phyloP scores from a whole-genome alignment of 768 basidiomycete species.

The Suillus occidentalis region DNA sequence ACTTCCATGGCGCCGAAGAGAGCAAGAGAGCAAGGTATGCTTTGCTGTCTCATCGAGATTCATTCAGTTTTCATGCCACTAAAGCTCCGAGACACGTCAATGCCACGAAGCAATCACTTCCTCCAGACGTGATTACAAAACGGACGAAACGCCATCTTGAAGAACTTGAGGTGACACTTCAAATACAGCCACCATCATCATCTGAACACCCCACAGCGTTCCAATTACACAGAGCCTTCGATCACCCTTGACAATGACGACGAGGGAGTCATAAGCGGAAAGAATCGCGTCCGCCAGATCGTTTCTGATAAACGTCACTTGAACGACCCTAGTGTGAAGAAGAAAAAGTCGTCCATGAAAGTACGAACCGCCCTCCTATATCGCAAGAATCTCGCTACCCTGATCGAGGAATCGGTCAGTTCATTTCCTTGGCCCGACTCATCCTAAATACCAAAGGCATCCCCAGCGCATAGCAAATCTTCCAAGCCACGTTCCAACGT shows the following conservation, averaged over 20 bases:
- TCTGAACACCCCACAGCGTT: conserved; percentile 48
- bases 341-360: conserved; percentile 81
- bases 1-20: conserved; percentile 47
- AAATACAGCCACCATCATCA: neutral
- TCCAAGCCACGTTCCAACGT: conserved; percentile 57
- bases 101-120: conserved; percentile 41
- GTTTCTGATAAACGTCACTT: conserved; percentile 14
- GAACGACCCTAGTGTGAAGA: conserved; percentile 38
- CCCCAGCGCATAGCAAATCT: conserved; percentile 57
- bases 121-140: conserved; percentile 70
- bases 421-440: neutral
- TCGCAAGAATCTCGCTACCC: conserved; percentile 70
- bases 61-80: conserved; percentile 12
- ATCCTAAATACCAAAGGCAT: neutral
- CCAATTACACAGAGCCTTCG: conserved; percentile 71
- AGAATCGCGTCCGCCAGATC: conserved; percentile 29
- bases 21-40: conserved; percentile 48
- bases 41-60: neutral
- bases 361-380: conserved; percentile 80
- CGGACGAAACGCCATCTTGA: conserved; percentile 77
- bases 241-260: conserved; percentile 47
- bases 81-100: conserved; percentile 51
- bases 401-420: conserved; percentile 81
- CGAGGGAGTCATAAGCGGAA: conserved; percentile 44
- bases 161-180: conserved; percentile 69